Evolutionary conservation across 1,284 basidiomycete species (phyloP), one percentile per base, ranked within the genome.

Genomic region (Coniferiporia sulphurascens): DNA sequence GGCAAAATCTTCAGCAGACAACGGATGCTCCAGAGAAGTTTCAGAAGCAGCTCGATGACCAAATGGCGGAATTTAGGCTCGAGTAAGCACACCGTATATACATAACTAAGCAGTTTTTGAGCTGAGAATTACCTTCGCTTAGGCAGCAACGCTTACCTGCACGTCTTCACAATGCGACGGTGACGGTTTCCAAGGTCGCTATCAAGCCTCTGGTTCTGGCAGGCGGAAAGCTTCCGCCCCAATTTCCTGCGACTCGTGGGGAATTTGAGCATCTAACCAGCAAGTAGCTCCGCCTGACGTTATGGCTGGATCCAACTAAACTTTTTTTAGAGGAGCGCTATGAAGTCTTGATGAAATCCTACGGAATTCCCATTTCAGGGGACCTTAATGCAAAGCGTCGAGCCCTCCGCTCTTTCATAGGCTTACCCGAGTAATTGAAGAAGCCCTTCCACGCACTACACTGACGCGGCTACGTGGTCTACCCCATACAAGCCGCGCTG

Each of bases 261-360:
- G 74, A 76, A 63, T 75, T 75, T 58, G 74, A 75, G 60, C 72
- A 74, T 58, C 65, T 76, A 32, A 76, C 73, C 8, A 75, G 74
- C 75, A 51, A 50, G 73, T 71, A 50, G 15, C 9, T 32, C 27
- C n/a, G 43, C 13, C 19, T 35, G 21, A 17, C 36, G 17, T 17
- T 22, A 32, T 13, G 4, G 19, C 8, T 17, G 7, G 50, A 36
- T 44, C 32, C 17, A 53, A n/a, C 49, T 41, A 15, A 19, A 22
- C 21, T 45, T 17, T 38, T 13, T 32, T 41, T 64, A 76, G 74
- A 73, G 69, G 74, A 76, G 58, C 71, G 74, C 1, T 76, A 76
- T 63, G 74, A 76, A 61, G 63, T 61, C 17, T 19, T 76, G 4
- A 63, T 75, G 52, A 73, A 72, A 60, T 66, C 69, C 10, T 76